These are phyloP conservation scores for Suillus americanus DNA, from an alignment of 768 basidiomycete species.

Conservation along the genomic window DNA sequence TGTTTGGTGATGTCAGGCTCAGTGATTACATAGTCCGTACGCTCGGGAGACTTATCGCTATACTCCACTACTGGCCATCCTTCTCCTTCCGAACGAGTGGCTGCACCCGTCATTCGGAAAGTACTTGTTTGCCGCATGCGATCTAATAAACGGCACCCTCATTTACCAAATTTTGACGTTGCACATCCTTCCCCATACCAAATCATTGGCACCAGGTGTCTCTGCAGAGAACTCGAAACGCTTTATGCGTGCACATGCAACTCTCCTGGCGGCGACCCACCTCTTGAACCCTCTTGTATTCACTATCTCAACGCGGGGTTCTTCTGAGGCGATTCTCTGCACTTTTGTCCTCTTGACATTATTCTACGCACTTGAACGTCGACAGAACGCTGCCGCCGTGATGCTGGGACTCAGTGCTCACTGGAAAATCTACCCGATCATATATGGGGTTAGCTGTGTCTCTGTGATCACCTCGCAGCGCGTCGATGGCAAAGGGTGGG, in stretches of 20 bases:
- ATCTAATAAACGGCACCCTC: conserved; percentile 75
- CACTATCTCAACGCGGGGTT: conserved; percentile 95
- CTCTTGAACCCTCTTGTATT: conserved; percentile 94
- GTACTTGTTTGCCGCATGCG: conserved; percentile 80
- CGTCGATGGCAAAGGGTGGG: conserved; percentile 20
- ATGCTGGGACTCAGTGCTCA: conserved; percentile 83
- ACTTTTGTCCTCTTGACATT: conserved; percentile 75
- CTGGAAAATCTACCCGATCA: conserved; percentile 96
- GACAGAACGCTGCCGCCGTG: conserved; percentile 68
- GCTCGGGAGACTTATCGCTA: conserved; percentile 92
- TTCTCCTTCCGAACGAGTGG: conserved; percentile 79
- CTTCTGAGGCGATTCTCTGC: conserved; percentile 87
- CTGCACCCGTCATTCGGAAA: conserved; percentile 89
- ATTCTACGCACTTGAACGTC: conserved; percentile 52
- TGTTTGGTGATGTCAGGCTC: conserved; percentile 10
- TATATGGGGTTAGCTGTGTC: conserved; percentile 83
- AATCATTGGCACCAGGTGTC: conserved; percentile 2
- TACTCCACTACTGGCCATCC: conserved; percentile 85
- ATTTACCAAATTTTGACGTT: conserved; percentile 63
- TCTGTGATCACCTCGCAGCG: conserved; percentile 24
- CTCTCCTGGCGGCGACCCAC: conserved; percentile 66
- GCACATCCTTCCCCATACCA: conserved; percentile 36
- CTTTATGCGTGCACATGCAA: conserved; percentile 36
- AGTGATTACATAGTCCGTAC: conserved; percentile 66
- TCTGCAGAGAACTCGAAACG: conserved; percentile 7